Percentiles rank a stretch among this genome's conserved stretches.
phyloP scores from a whole-genome alignment of 108 stramenopile genomes.

The Skeletonema costatum region DNA sequence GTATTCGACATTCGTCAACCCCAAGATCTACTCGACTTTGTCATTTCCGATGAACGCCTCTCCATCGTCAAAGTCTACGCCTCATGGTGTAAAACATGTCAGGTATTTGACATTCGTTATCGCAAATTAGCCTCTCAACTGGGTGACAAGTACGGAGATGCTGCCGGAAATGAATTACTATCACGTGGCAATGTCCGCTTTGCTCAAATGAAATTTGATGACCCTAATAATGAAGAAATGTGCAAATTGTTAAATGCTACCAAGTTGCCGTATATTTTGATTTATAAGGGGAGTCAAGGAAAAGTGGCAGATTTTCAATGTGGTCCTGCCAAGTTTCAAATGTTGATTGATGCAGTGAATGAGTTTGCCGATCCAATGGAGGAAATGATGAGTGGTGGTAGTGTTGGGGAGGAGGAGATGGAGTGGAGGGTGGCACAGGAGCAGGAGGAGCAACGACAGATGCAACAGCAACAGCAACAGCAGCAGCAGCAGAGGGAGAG shows the following conservation, averaged over 20 bases:
- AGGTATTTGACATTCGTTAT: constrained; percentile 41
- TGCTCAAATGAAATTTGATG: constrained; percentile 49
- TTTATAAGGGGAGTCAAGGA: constrained; percentile 43
- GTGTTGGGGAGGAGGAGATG: constrained; percentile 22
- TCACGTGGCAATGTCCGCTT: constrained; percentile 38
- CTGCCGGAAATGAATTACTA: background rate
- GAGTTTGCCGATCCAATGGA: constrained; percentile 25
- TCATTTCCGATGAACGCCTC: constrained; percentile 48
- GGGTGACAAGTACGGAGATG: constrained; percentile 30
- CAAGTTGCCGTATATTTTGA: constrained; percentile 48
- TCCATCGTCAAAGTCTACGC: constrained; percentile 53
- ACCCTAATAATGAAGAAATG: constrained; percentile 54
- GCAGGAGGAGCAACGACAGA: constrained; percentile 15
- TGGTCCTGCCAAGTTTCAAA: constrained; percentile 49
- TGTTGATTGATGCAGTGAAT: constrained; percentile 44
- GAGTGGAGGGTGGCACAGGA: constrained; percentile 46
- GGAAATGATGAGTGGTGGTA: background rate
- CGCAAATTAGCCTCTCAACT: constrained; percentile 45
- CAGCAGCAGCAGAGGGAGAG: background rate
- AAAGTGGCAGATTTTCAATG: constrained; percentile 53
- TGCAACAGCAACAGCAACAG: constrained; percentile 11
- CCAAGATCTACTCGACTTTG: constrained; percentile 54
- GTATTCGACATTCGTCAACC: constrained; percentile 36
- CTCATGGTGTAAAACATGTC: constrained; percentile 55
- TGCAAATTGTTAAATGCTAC: constrained; percentile 47